Percentiles rank a stretch among this genome's conserved stretches.
phyloP scores from a whole-genome alignment of 2,329 filamentous ascomycete genomes.

The Sphaerostilbella broomeana region DNA sequence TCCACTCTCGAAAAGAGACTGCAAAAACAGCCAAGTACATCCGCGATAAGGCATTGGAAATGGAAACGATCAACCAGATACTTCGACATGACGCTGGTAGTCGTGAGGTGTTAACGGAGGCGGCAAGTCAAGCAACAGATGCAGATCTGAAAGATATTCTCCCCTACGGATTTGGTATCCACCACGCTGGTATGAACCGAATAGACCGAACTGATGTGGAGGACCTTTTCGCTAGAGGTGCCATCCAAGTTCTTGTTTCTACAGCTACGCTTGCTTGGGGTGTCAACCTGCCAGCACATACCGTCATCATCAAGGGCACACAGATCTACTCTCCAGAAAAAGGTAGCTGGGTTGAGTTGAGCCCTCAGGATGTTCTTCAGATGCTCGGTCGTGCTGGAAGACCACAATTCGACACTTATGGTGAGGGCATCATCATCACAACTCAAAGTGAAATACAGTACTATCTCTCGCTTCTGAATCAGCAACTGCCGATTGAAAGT shows the following conservation, averaged over 20 bases:
- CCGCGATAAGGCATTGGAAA: conserved; percentile 91
- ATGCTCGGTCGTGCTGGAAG: conserved; percentile 97
- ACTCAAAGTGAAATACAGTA: conserved; percentile 94
- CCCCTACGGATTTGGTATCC: conserved; percentile 95
- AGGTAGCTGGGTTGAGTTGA: conserved; percentile 96
- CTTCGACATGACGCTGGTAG: conserved; percentile 87
- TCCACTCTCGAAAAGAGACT: conserved; percentile 96
- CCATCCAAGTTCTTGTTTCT: conserved; percentile 91
- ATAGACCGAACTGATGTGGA: conserved; percentile 94
- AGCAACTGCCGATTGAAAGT: conserved; percentile 95
- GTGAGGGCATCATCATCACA: conserved; percentile 97
- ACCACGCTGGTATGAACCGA: conserved; percentile 95
- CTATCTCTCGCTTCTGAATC: conserved; percentile 92
- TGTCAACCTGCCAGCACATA: conserved; percentile 95
- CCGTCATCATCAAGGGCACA: conserved; percentile 97
- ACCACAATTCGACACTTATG: conserved; percentile 95
- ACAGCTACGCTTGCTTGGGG: conserved; percentile 98
- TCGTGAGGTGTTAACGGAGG: conserved; percentile 79
- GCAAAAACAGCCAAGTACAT: conserved; percentile 96
- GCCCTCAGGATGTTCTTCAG: conserved; percentile 93
- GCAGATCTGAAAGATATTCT: conserved; percentile 86
- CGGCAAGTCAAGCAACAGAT: conserved; percentile 76
- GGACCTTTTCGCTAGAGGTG: conserved; percentile 84
- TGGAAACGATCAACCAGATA: conserved; percentile 95
- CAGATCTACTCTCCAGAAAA: conserved; percentile 98